Evolutionary conservation across 768 basidiomycete species (phyloP), one percentile per base, ranked within the genome.

Genomic region (Lanmaoa pseudosensibilis): DNA sequence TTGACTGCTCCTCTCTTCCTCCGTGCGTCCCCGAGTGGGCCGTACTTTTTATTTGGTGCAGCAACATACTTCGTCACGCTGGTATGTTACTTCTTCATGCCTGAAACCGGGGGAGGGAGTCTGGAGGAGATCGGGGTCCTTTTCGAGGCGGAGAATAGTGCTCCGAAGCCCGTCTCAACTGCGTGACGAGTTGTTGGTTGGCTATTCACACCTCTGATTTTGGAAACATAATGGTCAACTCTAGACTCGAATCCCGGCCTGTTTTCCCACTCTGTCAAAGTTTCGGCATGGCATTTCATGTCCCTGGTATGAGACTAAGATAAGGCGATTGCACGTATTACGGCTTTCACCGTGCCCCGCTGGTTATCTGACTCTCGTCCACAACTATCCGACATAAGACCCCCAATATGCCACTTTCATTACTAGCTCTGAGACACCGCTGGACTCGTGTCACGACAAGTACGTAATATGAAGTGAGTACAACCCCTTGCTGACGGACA

Each of bases 1-100:
- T 69, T 78, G 61, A 72, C 78, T 23, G 77, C 79, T 15, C 78
- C 80, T 18, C 64, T 78, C 34, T 82, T 81, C 69, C 74, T 81
- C 46, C 65, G 70, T 4, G 64, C 69, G 44, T 79, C 77, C 8
- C 70, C 74, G 8, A 80, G 74, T 2, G 79, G 77, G 2, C 77
- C 78, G 1, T 80, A 80, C 60, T 81, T 81, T 66, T 62, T 80
- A 44, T 81, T 79, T 51, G 75, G 76, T 27, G 59, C 60, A n/a
- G 74, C 69, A 45, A 63, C 73, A 18, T 68, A 73, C 40, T 55
- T 79, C 41, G 71, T 73, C 25, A 73, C 73, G 15, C 8, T 76
- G 23, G 70, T 76, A 18, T 80, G 77, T 55, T 49, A 71, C 21
- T 65, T 74, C 2, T 76, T 71, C 52, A 72, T 73, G 58, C 78